phyloP scores from a whole-genome alignment of 164 flowering plant genomes.

The Nymphaea colorata region DNA sequence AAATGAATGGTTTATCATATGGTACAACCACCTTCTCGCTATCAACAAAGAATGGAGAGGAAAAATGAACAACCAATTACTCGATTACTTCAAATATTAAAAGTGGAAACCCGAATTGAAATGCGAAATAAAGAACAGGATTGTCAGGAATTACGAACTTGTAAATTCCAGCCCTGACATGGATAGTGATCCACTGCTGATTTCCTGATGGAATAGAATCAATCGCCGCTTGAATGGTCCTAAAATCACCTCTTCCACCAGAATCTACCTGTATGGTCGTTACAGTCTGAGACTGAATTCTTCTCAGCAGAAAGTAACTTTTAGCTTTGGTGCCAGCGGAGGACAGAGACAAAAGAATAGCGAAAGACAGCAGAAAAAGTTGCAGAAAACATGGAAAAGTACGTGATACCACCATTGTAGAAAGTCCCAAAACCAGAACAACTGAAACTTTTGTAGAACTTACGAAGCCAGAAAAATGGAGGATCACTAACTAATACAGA shows the following conservation, averaged over 20 bases:
- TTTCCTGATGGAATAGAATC: constrained; percentile 16
- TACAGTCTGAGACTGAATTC: background rate
- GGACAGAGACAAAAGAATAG: background rate
- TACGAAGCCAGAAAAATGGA: no score
- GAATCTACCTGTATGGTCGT: constrained; percentile 11
- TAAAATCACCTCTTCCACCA: constrained; percentile 13
- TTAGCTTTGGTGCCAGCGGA: background rate
- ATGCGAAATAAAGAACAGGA: background rate
- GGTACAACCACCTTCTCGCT: constrained; percentile 46
- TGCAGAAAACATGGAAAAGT: background rate
- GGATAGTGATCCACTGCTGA: constrained; percentile 13
- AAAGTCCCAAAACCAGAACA: background rate
- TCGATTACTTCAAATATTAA: background rate
- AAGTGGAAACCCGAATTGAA: background rate
- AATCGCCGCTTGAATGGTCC: constrained; percentile 19
- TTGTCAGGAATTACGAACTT: constrained; percentile 3
- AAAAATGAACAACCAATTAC: no score
- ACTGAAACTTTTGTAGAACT: background rate
- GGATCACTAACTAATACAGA: no score
- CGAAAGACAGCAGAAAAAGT: background rate
- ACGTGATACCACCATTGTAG: background rate
- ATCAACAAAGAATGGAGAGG: background rate
- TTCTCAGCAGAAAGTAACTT: background rate
- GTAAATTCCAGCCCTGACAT: constrained; percentile 12
- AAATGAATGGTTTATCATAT: constrained; percentile 27